phyloP scores from a whole-genome alignment of 768 basidiomycete genomes.

The Dendrothele bispora region DNA sequence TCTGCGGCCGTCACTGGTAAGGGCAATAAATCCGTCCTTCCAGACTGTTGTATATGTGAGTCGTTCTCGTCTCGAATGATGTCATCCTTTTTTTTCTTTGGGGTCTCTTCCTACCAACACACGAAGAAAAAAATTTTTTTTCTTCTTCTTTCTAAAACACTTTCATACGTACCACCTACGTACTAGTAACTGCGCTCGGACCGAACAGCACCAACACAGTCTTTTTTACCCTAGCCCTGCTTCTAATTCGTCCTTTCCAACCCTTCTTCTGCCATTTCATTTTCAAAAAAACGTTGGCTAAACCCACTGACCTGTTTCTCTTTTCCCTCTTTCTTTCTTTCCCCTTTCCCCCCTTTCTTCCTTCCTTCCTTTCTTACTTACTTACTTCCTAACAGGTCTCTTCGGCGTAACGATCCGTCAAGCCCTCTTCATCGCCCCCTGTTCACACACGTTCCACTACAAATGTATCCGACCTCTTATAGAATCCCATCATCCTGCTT shows the following conservation, averaged over 20 bases:
- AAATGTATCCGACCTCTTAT: constrained; percentile 95
- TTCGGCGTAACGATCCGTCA: constrained; percentile 94
- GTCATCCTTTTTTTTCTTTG: background rate
- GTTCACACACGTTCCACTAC: constrained; percentile 95
- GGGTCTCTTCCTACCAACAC: constrained; percentile 7
- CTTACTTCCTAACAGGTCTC: no score
- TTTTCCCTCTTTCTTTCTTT: background rate
- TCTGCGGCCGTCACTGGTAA: constrained; percentile 43
- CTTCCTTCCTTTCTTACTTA: no score
- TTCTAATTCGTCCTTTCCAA: no score
- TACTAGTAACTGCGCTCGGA: no score
- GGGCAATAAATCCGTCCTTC: constrained; percentile 83
- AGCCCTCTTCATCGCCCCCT: constrained; percentile 96
- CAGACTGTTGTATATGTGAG: constrained; percentile 10
- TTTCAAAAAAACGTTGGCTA: no score
- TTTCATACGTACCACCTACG: no score
- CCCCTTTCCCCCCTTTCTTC: background rate
- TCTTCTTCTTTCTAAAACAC: background rate
- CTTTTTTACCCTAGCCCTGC: background rate
- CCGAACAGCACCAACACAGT: no score
- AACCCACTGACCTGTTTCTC: background rate
- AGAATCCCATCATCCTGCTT: constrained; percentile 86
- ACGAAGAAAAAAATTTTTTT: background rate
- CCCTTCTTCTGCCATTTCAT: no score
- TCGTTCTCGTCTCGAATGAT: background rate